Evolutionary conservation across 23 red algal species (phyloP).

Genomic region (Gracilariopsis chorda): DNA sequence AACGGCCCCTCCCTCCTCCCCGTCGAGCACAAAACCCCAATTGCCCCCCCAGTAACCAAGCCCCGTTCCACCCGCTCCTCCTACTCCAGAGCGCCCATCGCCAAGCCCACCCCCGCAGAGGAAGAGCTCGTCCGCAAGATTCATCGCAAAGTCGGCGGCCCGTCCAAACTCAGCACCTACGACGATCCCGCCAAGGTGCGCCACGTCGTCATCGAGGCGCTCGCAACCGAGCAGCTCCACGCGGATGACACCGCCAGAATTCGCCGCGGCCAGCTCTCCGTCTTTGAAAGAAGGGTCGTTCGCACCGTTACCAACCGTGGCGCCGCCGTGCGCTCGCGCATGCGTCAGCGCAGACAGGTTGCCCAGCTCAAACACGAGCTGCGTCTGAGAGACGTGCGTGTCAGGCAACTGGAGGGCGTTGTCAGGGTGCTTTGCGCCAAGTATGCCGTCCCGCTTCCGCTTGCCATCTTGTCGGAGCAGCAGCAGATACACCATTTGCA

Average conservation of each 20-base stretch:
- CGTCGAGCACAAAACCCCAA: not conserved
- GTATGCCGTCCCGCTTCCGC: constrained; percentile 37
- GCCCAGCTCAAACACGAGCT: constrained; percentile 54
- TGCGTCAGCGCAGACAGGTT: constrained; percentile 44
- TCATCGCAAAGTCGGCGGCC: constrained; percentile 56
- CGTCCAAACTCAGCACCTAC: constrained; percentile 56
- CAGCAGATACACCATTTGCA: not conserved
- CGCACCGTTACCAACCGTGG: constrained; percentile 63
- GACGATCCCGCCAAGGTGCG: constrained; percentile 65
- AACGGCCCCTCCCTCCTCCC: not conserved
- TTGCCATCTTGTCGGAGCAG: not conserved
- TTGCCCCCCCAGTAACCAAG: not conserved
- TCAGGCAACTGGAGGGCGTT: constrained; percentile 15
- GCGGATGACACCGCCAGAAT: constrained; percentile 15
- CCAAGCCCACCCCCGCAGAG: constrained; percentile 37
- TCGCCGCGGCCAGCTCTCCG: constrained; percentile 50
- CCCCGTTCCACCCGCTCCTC: not conserved
- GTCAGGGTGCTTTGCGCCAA: constrained; percentile 11
- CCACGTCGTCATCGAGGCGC: constrained; percentile 60
- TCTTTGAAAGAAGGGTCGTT: constrained; percentile 46
- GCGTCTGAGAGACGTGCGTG: not conserved
- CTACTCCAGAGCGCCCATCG: constrained; percentile 35
- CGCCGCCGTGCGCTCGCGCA: constrained; percentile 50
- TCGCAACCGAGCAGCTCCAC: constrained; percentile 31
- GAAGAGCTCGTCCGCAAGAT: constrained; percentile 53